Base-by-base conservation (phyloP, 2,329 filamentous ascomycete genomes). In the Talaromyces atroroseus region DNA sequence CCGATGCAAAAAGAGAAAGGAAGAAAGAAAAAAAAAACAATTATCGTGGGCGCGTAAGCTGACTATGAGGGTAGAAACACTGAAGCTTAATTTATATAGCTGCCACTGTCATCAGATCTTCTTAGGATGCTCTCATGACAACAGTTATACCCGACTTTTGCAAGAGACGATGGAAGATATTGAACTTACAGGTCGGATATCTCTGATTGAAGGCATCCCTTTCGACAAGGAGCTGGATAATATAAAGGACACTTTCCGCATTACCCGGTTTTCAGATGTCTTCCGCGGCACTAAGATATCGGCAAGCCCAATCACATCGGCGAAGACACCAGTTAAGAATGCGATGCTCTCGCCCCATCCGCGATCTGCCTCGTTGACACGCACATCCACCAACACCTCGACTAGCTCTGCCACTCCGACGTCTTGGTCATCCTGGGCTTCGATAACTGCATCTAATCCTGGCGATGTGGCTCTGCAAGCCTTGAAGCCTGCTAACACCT, bases 61-160 rank as follows among this genome's bases (percentile, higher is more conserved):
- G 61, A 71, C 61, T 7, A 23, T 21, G 47, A 21, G n/a, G 52
- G 36, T 60, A 82, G 81, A 81, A 61, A 72, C 72, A 24, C 79
- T 85, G 68, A 79, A 80, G 62, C 66, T 82, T 49, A 76, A 80
- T 66, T 70, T 83, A 51, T 74, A 79, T 67, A 79, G 84, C 62
- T 79, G 77, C 60, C 82, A 83, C 62, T 86, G 83, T 64, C 81
- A 80, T 53, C 81, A 83, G 56, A 78, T 86, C 52, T 72, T 85
- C 49, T 73, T 86, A 36, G 83, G 82, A 8, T 83, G 82, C 66
- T 80, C 80, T 14, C 78, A 81, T 58, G 80, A 82, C 67, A 78
- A 77, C 55, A 75, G 78, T 21, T 85, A 83, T 65, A 76, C 77
- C 23, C 72, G 74, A 11, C 69, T 80, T 36, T 70, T 86, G 11